Percentiles rank a stretch among this genome's conserved stretches.
Conservation (phyloP, 495 filamentous ascomycete species). For the Astrothelium macrocarpum region DNA sequence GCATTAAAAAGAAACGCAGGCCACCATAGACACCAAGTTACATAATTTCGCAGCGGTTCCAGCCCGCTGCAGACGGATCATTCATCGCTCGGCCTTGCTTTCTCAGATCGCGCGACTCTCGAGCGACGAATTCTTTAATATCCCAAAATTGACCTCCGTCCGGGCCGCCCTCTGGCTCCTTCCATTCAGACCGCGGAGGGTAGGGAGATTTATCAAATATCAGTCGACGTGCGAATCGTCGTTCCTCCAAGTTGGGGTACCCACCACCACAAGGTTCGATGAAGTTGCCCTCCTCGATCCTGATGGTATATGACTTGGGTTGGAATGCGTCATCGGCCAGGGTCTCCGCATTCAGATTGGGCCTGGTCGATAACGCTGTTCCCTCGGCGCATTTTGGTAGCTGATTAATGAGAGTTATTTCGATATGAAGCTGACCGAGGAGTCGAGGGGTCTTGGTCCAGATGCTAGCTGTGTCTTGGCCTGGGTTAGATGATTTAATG, state of each 20-base stretch:
- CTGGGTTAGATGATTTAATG: constrained; percentile 13
- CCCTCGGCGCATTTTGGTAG: constrained; percentile 3
- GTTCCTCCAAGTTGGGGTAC: constrained; percentile 1
- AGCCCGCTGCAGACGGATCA: constrained; percentile 14
- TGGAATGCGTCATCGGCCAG: constrained; percentile 26
- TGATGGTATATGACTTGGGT: constrained; percentile 23
- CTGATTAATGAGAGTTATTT: constrained; percentile 23
- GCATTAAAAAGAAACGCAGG: not conserved
- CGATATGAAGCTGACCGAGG: constrained; percentile 25
- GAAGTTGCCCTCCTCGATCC: constrained; percentile 28
- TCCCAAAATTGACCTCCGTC: constrained; percentile 24
- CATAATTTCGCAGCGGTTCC: constrained; percentile 13
- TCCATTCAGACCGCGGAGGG: constrained; percentile 26
- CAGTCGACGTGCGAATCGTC: constrained; percentile 23
- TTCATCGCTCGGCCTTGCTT: constrained; percentile 3
- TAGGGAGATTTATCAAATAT: constrained; percentile 29
- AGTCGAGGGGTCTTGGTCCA: constrained; percentile 14
- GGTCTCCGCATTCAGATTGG: constrained; percentile 17
- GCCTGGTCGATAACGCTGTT: not conserved
- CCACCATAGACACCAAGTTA: not conserved
- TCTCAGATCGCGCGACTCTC: constrained; percentile 7
- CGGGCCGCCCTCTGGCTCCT: constrained; percentile 18
- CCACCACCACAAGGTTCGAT: constrained; percentile 15
- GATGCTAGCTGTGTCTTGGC: constrained; percentile 10
- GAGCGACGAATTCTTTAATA: constrained; percentile 18